Base-by-base conservation (phyloP, 225 moss, liverwort and hornwort species). In the Pseudoscleropodium purum region DNA sequence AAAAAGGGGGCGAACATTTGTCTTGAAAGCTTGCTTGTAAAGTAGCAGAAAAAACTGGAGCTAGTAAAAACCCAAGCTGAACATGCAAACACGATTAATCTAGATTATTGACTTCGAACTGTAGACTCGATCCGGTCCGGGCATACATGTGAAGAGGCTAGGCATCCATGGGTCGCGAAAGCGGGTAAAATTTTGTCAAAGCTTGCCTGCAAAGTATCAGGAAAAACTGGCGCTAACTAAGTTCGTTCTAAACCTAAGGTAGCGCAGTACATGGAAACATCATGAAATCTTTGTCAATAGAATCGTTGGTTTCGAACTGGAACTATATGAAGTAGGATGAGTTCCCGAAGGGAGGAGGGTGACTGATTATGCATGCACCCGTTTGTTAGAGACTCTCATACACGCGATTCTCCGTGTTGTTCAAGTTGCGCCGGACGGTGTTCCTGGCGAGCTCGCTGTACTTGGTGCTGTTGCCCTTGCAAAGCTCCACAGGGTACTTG, bases 401-500 rank as follows among this genome's bases (percentile, higher is more conserved):
- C 18, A 90, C 88, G 15, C 85, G 63, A 61, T 89, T 92, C 34
- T 93, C 92, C 39, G 93, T 90, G 90, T 88, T 94, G 91, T 91
- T 90, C 69, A 88, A 65, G 88, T 91, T 94, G 87, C 87, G 92
- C 81, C 92, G 92, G 25, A 84, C 86, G 66, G 83, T 66, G 79
- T 64, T 81, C 76, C 73, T 86, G 23, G 91, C 88, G 88, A 94
- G 94, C 72, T 94, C 93, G 73, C 66, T 85, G 83, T 97, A 98
- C 93, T 98, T 98, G 91, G 93, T 95, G 90, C 95, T 94, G 87
- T 91, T 94, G 62, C 97, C 96, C 90, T 97, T 99, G 94, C 96
- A 96, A 79, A 96, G 92, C 87, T 99, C 97, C 54, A 99, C 97
- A 59, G 99, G 99, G 84, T 99, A 99, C 90, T 99, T 99, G 92